These are phyloP conservation scores for Tylopilus balloui DNA, from an alignment of 768 basidiomycete species.

Conservation along the genomic window DNA sequence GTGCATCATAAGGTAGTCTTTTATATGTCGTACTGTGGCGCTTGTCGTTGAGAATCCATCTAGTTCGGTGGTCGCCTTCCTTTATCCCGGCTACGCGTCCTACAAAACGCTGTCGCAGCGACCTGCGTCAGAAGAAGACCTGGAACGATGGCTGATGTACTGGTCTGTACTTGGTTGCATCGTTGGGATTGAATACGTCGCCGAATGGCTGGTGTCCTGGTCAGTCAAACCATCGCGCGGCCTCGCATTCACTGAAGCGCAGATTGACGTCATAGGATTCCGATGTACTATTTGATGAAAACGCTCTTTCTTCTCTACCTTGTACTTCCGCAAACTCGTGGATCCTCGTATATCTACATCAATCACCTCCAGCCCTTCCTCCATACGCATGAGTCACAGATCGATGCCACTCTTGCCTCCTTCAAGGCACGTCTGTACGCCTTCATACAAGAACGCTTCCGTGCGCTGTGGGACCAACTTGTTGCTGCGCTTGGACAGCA, in stretches of 20 bases:
- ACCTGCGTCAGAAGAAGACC: conserved; percentile 77
- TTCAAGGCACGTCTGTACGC: conserved; percentile 54
- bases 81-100: conserved; percentile 94
- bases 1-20: conserved; percentile 37
- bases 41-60: neutral
- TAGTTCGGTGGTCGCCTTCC: conserved; percentile 72
- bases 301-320: conserved; percentile 84
- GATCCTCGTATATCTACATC: conserved; percentile 81
- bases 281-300: conserved; percentile 82
- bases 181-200: conserved; percentile 75
- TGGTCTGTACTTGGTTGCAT: conserved; percentile 89
- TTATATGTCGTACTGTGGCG: conserved; percentile 25
- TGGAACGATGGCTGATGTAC: conserved; percentile 96
- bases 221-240: conserved; percentile 34
- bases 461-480: conserved; percentile 63
- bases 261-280: conserved; percentile 55
- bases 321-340: conserved; percentile 84
- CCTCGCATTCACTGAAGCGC: conserved; percentile 8
- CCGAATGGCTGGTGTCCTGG: conserved; percentile 88
- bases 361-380: conserved; percentile 81
- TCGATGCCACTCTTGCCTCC: conserved; percentile 74
- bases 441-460: conserved; percentile 60
- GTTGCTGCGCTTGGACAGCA: conserved; percentile 46
- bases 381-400: conserved; percentile 73
- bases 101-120: conserved; percentile 89